phyloP scores from a whole-genome alignment of 2,329 filamentous ascomycete species.

The Arthroderma uncinatum region DNA sequence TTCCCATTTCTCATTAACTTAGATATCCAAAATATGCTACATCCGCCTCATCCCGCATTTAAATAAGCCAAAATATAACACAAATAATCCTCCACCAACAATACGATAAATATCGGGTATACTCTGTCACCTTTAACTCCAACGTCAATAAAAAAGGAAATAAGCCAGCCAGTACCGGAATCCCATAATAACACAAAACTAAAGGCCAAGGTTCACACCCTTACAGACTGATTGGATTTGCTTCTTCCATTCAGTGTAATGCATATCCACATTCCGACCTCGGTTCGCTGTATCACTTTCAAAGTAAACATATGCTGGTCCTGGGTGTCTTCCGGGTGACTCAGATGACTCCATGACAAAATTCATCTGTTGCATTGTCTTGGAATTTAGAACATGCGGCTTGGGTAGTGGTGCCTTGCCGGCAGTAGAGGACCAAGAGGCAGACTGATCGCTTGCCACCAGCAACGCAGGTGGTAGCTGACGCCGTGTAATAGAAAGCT shows the following conservation, averaged over 20 bases:
- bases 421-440: background rate
- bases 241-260: conserved; percentile 30
- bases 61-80: background rate
- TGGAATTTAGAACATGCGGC: conserved; percentile 9
- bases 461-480: conserved; percentile 12
- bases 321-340: conserved; percentile 1
- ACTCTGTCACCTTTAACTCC: background rate
- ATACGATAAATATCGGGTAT: background rate
- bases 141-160: background rate
- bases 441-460: background rate
- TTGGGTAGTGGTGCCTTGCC: background rate
- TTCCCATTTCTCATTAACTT: too few species aligned
- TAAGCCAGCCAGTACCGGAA: background rate
- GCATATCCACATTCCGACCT: conserved; percentile 23
- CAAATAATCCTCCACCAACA: background rate
- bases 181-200: background rate
- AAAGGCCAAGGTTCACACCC: conserved; percentile 21
- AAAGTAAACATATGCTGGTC: conserved; percentile 32
- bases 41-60: background rate
- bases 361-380: conserved; percentile 6
- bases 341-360: conserved; percentile 7
- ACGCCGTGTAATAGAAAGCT: conserved; percentile 1
- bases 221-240: conserved; percentile 28
- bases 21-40: background rate
- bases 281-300: conserved; percentile 26